These are phyloP conservation scores for Ogataea glucozyma DNA, from an alignment of 805 yeast genomes.

Conservation along the genomic window DNA sequence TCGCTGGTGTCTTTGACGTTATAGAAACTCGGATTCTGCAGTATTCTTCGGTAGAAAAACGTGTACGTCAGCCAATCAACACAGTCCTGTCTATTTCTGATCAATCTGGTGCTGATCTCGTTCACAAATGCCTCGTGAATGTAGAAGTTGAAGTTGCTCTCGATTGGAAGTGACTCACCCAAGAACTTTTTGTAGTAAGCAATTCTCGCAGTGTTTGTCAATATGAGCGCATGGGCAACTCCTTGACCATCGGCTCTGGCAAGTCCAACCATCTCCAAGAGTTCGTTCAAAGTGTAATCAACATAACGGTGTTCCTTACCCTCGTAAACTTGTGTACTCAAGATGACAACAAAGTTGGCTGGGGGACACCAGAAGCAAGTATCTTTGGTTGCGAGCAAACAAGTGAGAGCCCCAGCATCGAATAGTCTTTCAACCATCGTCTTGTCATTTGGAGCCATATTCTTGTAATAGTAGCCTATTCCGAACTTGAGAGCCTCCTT, in stretches of 20 bases:
- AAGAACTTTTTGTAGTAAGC: slow-evolving; percentile 73
- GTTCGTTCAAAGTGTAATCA: slow-evolving; percentile 64
- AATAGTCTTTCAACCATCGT: slow-evolving; percentile 55
- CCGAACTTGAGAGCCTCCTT: slow-evolving; percentile 52
- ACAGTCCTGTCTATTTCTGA: slow-evolving; percentile 76
- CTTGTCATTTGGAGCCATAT: slow-evolving; percentile 58
- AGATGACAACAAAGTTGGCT: slow-evolving; percentile 57
- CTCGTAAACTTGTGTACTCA: slow-evolving; percentile 72
- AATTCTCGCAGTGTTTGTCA: slow-evolving; percentile 55
- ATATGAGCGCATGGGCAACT: slow-evolving; percentile 49
- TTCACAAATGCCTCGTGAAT: slow-evolving; percentile 69
- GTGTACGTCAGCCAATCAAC: slow-evolving; percentile 89
- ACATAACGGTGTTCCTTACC: slow-evolving; percentile 70
- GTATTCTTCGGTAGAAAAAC: slow-evolving; percentile 77
- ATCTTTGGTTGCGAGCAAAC: slow-evolving; percentile 65
- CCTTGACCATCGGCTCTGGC: slow-evolving; percentile 33
- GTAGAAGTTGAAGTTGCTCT: slow-evolving; percentile 62
- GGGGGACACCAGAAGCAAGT: slow-evolving; percentile 50
- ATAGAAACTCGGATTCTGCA: slow-evolving; percentile 83
- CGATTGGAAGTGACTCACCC: slow-evolving; percentile 76
- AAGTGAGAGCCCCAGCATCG: slow-evolving; percentile 48
- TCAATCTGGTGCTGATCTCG: slow-evolving; percentile 68
- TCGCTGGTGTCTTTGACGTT: slow-evolving; percentile 68
- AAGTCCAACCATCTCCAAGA: slow-evolving; percentile 65
- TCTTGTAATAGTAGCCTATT: slow-evolving; percentile 60